Conservation (phyloP, 2,329 filamentous ascomycete genomes). For the Calonectria leucothoes region DNA sequence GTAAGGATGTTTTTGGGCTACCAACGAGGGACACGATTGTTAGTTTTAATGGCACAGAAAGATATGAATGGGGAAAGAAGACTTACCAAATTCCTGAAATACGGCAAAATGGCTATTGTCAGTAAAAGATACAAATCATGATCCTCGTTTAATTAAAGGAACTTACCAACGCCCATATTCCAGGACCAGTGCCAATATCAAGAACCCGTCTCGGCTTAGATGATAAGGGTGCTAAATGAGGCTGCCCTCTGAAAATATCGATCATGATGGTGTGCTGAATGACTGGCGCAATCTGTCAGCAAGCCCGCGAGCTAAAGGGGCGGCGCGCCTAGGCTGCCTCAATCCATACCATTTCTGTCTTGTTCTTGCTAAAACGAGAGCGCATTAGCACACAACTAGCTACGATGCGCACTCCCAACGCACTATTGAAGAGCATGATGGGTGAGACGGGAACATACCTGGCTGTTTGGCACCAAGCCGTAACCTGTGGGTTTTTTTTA, state of each 20-base stretch:
- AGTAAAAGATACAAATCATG: background rate
- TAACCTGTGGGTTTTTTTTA: background rate
- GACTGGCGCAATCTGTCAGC: slow-evolving; percentile 30
- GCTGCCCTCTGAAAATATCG: slow-evolving; percentile 34
- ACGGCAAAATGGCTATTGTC: background rate
- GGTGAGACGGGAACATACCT: background rate
- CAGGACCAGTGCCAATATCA: background rate
- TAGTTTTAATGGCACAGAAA: background rate
- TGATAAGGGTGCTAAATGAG: slow-evolving; percentile 32
- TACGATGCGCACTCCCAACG: background rate
- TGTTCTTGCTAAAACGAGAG: background rate
- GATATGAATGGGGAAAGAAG: background rate
- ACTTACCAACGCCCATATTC: slow-evolving; percentile 1
- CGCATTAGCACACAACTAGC: background rate
- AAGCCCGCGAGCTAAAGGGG: background rate
- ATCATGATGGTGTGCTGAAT: slow-evolving; percentile 37
- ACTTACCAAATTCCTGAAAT: background rate
- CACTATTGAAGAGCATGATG: background rate
- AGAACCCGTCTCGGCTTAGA: background rate
- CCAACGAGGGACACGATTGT: background rate
- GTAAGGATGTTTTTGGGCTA: slow-evolving; percentile 34
- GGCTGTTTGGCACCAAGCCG: background rate
- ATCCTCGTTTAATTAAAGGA: background rate
- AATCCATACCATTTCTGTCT: slow-evolving; percentile 1
- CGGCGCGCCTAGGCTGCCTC: background rate